A percentile compares a stretch with the other conserved stretches of the same genome.
Conservation (phyloP, 192 early-diverging fungal species). For the Coemansia sp. region DNA sequence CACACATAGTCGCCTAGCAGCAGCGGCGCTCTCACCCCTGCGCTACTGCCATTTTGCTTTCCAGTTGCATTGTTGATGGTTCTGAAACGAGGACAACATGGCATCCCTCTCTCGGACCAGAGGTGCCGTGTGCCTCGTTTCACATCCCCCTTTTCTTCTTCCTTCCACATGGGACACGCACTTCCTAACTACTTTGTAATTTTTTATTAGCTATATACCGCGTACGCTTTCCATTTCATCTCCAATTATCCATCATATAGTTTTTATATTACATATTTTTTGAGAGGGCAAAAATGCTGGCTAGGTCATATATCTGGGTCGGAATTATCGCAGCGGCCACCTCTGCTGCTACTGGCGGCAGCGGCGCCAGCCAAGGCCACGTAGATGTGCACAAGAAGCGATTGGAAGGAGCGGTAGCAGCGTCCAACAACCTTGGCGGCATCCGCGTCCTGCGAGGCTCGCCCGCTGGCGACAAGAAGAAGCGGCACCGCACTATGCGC, state of each 20-base stretch:
- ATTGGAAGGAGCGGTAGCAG: not conserved
- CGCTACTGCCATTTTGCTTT: not conserved
- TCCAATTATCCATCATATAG: not conserved
- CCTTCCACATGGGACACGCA: not conserved
- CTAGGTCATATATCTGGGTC: slow-evolving; percentile 3
- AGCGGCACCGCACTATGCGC: slow-evolving; percentile 30
- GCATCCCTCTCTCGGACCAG: not conserved
- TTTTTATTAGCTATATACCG: not conserved
- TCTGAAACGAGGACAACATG: slow-evolving; percentile 4
- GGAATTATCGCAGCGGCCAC: slow-evolving; percentile 11
- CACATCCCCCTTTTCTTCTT: not conserved
- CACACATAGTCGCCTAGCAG: too few relatives aligned
- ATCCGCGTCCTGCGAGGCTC: slow-evolving; percentile 28
- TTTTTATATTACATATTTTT: slow-evolving; percentile 2
- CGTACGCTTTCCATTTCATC: not conserved
- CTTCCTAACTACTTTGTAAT: slow-evolving; percentile 3
- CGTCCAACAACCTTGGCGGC: slow-evolving; percentile 12
- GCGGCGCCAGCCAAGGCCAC: not conserved
- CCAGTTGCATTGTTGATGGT: not conserved
- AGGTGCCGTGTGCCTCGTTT: slow-evolving; percentile 1
- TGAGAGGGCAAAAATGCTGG: not conserved
- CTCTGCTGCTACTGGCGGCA: slow-evolving; percentile 1
- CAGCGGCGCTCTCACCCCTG: not conserved
- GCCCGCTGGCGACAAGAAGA: slow-evolving; percentile 9
- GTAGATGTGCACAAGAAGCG: not conserved